A percentile compares a stretch with the other conserved stretches of the same genome.
Conservation (phyloP, 108 stramenopile species). For the Nitzschia sp. region DNA sequence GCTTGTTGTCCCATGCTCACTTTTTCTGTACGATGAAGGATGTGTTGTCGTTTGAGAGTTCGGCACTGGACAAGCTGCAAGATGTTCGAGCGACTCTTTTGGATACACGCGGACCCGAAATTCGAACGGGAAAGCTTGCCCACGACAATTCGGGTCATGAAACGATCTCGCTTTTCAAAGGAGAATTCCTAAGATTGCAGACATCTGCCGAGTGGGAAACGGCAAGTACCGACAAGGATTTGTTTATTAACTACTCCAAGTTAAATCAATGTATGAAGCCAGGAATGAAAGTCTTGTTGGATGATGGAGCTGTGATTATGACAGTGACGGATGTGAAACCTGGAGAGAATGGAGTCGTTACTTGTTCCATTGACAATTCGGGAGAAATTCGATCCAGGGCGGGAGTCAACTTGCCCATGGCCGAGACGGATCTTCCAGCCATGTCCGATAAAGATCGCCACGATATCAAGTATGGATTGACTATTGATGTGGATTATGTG, state of each 20-base stretch:
- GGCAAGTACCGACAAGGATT: conserved; percentile 64
- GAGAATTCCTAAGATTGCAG: conserved; percentile 63
- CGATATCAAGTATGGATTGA: conserved; percentile 89
- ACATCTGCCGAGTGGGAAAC: conserved; percentile 51
- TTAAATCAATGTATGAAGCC: conserved; percentile 61
- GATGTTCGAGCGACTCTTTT: conserved; percentile 82
- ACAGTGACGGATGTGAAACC: conserved; percentile 73
- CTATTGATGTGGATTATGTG: conserved; percentile 90
- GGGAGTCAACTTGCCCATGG: conserved; percentile 97
- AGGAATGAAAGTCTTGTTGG: conserved; percentile 92
- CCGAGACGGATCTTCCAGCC: conserved; percentile 86
- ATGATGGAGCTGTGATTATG: conserved; percentile 93
- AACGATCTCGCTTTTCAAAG: conserved; percentile 61
- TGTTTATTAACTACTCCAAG: conserved; percentile 83
- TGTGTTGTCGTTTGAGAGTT: conserved; percentile 18
- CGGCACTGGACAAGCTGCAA: conserved; percentile 24
- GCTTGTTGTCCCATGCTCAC: background rate
- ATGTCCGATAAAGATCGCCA: conserved; percentile 88
- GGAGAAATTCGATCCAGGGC: conserved; percentile 90
- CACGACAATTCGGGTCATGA: conserved; percentile 77
- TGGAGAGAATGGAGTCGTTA: conserved; percentile 57
- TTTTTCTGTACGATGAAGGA: conserved; percentile 27
- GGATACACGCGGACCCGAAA: conserved; percentile 95
- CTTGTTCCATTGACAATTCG: conserved; percentile 74
- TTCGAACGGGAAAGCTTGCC: conserved; percentile 86